Evolutionary conservation across 2,329 filamentous ascomycete species (phyloP).

Genomic region (Colletotrichum somersetense): DNA sequence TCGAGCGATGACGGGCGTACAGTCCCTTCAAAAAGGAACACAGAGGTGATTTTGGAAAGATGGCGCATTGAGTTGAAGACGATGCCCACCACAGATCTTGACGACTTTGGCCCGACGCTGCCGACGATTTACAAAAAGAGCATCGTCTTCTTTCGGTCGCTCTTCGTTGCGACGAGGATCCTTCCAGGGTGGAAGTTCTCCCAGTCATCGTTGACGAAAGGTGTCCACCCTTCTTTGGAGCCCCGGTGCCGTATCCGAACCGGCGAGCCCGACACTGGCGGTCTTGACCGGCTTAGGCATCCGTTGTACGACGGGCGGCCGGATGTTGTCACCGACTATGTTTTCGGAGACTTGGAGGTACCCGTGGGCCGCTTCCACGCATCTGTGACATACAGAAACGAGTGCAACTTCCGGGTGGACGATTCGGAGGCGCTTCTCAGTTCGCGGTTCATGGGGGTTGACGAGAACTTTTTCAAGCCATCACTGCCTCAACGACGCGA

Average conservation of each 20-base stretch:
- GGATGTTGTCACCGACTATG: constrained; percentile 79
- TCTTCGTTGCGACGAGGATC: constrained; percentile 85
- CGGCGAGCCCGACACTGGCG: constrained; percentile 66
- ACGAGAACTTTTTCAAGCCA: constrained; percentile 88
- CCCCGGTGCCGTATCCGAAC: constrained; percentile 84
- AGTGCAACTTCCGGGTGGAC: constrained; percentile 91
- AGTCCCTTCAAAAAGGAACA: constrained; percentile 60
- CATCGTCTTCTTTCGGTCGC: constrained; percentile 91
- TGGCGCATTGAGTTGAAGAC: constrained; percentile 89
- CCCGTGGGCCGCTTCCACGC: constrained; percentile 87
- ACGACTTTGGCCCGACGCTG: constrained; percentile 73
- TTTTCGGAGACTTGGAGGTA: constrained; percentile 86
- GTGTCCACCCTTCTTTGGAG: constrained; percentile 74
- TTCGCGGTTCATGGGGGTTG: constrained; percentile 91
- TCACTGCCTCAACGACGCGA: constrained; percentile 72
- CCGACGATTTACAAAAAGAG: constrained; percentile 97
- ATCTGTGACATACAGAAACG: constrained; percentile 85
- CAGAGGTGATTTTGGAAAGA: constrained; percentile 87
- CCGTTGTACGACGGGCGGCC: constrained; percentile 74
- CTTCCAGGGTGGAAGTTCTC: constrained; percentile 89
- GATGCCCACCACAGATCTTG: constrained; percentile 59
- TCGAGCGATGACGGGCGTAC: constrained; percentile 59
- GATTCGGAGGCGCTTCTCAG: constrained; percentile 92
- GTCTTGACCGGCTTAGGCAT: constrained; percentile 77
- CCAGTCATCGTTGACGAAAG: constrained; percentile 78